Percentiles rank a stretch among this genome's conserved stretches.
phyloP scores from a whole-genome alignment of 352 stramenopile species.

The Phytophthora cryptogea region DNA sequence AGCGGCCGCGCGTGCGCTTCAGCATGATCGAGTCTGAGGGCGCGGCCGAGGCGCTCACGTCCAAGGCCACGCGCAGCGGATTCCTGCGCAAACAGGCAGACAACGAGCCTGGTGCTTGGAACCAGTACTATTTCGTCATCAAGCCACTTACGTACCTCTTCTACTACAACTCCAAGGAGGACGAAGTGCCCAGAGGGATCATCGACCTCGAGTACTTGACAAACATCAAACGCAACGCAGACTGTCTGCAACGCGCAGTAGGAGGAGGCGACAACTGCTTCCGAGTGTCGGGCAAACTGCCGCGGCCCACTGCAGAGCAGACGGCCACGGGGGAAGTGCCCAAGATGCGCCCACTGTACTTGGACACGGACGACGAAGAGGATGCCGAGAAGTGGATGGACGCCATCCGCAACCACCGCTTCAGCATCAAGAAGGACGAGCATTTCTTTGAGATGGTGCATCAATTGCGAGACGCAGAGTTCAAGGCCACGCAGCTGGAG shows the following conservation, averaged over 20 bases:
- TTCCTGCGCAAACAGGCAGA: slow-evolving; percentile 80
- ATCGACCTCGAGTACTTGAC: slow-evolving; percentile 83
- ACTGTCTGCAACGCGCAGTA: slow-evolving; percentile 77
- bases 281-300: slow-evolving; percentile 70
- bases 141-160: slow-evolving; percentile 80
- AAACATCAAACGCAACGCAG: slow-evolving; percentile 74
- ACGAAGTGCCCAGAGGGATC: slow-evolving; percentile 69
- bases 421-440: slow-evolving; percentile 54
- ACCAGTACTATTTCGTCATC: slow-evolving; percentile 82
- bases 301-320: slow-evolving; percentile 40
- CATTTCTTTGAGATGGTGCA: slow-evolving; percentile 41
- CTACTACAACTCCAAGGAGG: slow-evolving; percentile 75
- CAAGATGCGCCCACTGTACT: slow-evolving; percentile 68
- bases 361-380: slow-evolving; percentile 57
- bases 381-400: slow-evolving; percentile 74
- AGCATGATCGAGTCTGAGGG: slow-evolving; percentile 45
- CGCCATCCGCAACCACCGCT: slow-evolving; percentile 69
- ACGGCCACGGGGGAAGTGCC: slow-evolving; percentile 36
- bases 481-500: slow-evolving; percentile 35
- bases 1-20: slow-evolving; percentile 65
- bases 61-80: slow-evolving; percentile 58
- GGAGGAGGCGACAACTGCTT: slow-evolving; percentile 69
- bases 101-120: slow-evolving; percentile 79
- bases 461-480: slow-evolving; percentile 45
- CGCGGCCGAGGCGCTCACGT: slow-evolving; percentile 46